Base-by-base conservation (phyloP, 768 basidiomycete genomes). In the Mycena haematopus region DNA sequence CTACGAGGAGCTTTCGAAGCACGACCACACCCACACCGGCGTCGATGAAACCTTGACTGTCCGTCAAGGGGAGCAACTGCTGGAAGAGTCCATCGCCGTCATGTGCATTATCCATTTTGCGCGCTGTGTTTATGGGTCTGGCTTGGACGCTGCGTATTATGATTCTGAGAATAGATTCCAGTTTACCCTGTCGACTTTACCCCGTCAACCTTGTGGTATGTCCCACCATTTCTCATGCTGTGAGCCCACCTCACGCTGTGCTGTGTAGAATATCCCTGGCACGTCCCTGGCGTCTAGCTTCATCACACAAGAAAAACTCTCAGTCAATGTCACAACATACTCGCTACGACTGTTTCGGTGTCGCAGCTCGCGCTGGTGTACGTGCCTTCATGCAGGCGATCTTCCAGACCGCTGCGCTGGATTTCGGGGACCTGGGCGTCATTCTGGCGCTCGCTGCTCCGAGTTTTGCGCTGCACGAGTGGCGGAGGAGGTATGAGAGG, bases 321-420 rank as follows among this genome's bases (percentile, higher is more conserved):
- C n/a, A n/a, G n/a, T n/a, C n/a, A n/a, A n/a, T n/a, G n/a, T n/a
- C n/a, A 99, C 80, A 84, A 84, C 70, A 96, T 98, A 92, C 82
- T 98, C 60, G 76, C 96, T 64, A 80, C 87, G 65, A 98, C 96
- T 0, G 93, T 97, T 49, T 91, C 89, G 5, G 81, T 91, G 57
- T 97, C 89, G 44, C 91, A 96, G 77, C 85, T 99, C 33, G 84
- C 84, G 25, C 81, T 98, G 65, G 85, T 99, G 60, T 99, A 99
- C 71, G 84, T 98, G 55, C 92, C 95, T 81, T 94, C 68, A 86
- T 97, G 84, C 96, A 99, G 75, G 80, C 83, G 52, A 82, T 98
- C 56, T 99, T 99, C 84, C 95, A 98, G 79, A 98, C 96, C 29
- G 93, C 91, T 63, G 88, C 93, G 14, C 79, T 99, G 15, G 78